A percentile compares a stretch with the other conserved stretches of the same genome.
Conservation (phyloP, 2,329 filamentous ascomycete genomes). For the Nemania serpens region DNA sequence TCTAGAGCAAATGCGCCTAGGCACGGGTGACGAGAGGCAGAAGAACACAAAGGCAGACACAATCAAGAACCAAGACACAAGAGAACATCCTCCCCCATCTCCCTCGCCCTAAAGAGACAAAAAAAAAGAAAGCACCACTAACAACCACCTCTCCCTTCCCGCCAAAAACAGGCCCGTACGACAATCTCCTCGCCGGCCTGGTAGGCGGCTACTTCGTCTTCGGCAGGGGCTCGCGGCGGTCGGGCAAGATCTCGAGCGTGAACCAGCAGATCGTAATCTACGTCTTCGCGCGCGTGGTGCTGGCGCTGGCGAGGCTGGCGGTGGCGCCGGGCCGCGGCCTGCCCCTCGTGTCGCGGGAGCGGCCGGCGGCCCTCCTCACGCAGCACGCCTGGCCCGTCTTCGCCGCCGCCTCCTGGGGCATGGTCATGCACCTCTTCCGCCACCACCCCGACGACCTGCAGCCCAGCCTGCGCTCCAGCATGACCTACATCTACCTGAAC, state of each 20-base stretch:
- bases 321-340: conserved; percentile 67
- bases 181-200: conserved; percentile 84
- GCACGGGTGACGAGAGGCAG: too few species aligned
- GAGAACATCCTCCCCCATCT: too few species aligned
- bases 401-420: conserved; percentile 86
- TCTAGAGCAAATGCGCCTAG: too few species aligned
- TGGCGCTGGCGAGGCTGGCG: conserved; percentile 82
- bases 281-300: conserved; percentile 87
- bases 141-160: background rate
- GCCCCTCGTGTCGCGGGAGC: conserved; percentile 54
- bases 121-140: background rate
- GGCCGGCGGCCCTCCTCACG: conserved; percentile 53
- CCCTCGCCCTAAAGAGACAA: too few species aligned
- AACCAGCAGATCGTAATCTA: conserved; percentile 99
- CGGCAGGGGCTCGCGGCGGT: conserved; percentile 66
- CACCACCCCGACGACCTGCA: conserved; percentile 92
- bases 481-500: conserved; percentile 95
- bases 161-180: conserved; percentile 64
- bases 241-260: conserved; percentile 74
- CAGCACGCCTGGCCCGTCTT: conserved; percentile 90
- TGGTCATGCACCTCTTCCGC: conserved; percentile 94
- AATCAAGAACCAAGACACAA: too few species aligned
- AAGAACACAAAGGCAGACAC: too few species aligned
- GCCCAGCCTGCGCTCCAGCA: conserved; percentile 88
- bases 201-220: conserved; percentile 94